A percentile compares a stretch with the other conserved stretches of the same genome.
These are phyloP conservation scores for Neofusicoccum cordaticola DNA, from an alignment of 2,329 filamentous ascomycete genomes.

Conservation along the genomic window DNA sequence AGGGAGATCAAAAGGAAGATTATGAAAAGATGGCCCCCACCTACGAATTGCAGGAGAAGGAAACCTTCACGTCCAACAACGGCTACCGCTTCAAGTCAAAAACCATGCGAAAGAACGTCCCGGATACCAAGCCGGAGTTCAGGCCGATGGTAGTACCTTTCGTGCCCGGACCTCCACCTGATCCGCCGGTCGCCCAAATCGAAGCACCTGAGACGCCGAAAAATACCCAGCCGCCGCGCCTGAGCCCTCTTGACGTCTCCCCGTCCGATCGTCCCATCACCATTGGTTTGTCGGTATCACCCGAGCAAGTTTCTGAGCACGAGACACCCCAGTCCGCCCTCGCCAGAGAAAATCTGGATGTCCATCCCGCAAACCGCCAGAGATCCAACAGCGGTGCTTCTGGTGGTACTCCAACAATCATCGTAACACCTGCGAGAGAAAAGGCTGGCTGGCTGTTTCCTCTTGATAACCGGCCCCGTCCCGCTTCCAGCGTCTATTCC, in stretches of 20 bases:
- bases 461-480: conserved; percentile 50
- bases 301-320: conserved; percentile 46
- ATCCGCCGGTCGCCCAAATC: background rate
- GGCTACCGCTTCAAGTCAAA: conserved; percentile 22
- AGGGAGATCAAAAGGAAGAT: background rate
- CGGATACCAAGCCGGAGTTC: background rate
- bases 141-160: conserved; percentile 1
- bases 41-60: conserved; percentile 12
- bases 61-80: background rate
- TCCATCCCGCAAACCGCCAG: conserved; percentile 26
- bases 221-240: background rate
- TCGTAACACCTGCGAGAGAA: conserved; percentile 53
- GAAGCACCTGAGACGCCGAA: background rate
- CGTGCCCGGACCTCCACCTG: conserved; percentile 1
- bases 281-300: conserved; percentile 67
- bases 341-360: background rate
- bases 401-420: conserved; percentile 48
- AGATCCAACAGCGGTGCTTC: conserved; percentile 39
- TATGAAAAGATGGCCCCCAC: conserved; percentile 1
- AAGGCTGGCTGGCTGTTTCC: conserved; percentile 55
- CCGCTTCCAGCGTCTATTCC: conserved; percentile 62
- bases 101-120: conserved; percentile 21
- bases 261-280: conserved; percentile 69
- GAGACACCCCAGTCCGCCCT: conserved; percentile 5
- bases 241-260: conserved; percentile 52